Base-by-base conservation (phyloP, 139 green algal species). In the Marvania coccoides region DNA sequence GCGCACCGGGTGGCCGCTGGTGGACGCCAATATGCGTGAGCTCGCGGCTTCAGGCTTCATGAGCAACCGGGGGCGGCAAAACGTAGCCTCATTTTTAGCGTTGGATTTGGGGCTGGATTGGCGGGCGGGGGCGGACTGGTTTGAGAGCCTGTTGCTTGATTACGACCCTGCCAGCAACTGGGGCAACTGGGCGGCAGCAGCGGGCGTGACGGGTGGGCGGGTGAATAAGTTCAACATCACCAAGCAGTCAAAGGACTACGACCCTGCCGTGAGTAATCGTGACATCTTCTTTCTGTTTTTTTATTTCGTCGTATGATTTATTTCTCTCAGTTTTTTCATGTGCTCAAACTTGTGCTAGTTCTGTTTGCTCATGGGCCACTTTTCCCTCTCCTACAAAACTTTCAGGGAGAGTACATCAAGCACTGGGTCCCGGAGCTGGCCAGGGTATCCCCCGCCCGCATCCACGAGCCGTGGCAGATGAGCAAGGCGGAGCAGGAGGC, bases 11-110 rank as follows among this genome's bases (percentile, higher is more conserved):
- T 75, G 89, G 75, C 94, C 94, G 1, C 80, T 99, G 58, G 88
- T 99, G 26, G 94, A 99, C 59, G 94, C 94, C 31, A 97, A 97
- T 79, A 99, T 99, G 94, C 70, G 94, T 3, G 94, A 99, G 81
- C 76, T 99, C 8, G 47, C 54, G 1, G 68, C 73, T 0, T 97
- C 77, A 90, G 88, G 89, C 13, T 98, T 89, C 73, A 98, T 98
- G 93, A 87, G 69, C 53, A 98, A 98, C 81, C 79, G 93, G 9
- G 93, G 93, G 1, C 80, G 92, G 7, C 91, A 97, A 79, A 97
- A 97, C 71, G 91, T 96, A 33, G 91, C 91, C 0, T 88, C 73
- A 26, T 93, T 89, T 73, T 77, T 96, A 54, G 76, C 77, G 3
- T 80, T 96, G 12, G 93, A 98, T 73, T 67, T 96, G 58, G 71